phyloP scores from a whole-genome alignment of 495 filamentous ascomycete genomes.

The Sabuloglossum arenarium region DNA sequence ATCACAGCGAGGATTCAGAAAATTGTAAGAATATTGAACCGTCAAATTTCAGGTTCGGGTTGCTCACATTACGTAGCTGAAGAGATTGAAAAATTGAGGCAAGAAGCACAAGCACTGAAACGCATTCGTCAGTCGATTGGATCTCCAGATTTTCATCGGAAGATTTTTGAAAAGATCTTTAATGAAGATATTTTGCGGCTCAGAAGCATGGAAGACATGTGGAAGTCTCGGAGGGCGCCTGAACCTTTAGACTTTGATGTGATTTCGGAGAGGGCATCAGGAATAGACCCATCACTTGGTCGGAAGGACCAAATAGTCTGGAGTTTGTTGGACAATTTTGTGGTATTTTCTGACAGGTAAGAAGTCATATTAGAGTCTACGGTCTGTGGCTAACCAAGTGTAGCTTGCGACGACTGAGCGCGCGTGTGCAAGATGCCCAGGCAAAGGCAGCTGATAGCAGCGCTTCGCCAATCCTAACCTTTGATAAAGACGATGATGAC shows the following conservation, averaged over 20 bases:
- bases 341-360: constrained; percentile 65
- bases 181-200: constrained; percentile 65
- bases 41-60: neutral
- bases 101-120: constrained; percentile 66
- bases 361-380: neutral
- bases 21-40: constrained; percentile 32
- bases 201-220: constrained; percentile 87
- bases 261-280: constrained; percentile 26
- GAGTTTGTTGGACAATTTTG: constrained; percentile 60
- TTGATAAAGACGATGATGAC: constrained; percentile 95
- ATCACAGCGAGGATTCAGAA: constrained; percentile 56
- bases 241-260: constrained; percentile 45
- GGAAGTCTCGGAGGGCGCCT: constrained; percentile 64
- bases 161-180: constrained; percentile 89
- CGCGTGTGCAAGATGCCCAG: constrained; percentile 41
- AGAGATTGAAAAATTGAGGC: constrained; percentile 69
- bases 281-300: constrained; percentile 30
- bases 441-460: constrained; percentile 24
- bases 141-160: constrained; percentile 51
- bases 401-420: constrained; percentile 54
- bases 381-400: neutral
- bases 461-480: constrained; percentile 44
- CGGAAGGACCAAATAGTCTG: constrained; percentile 57
- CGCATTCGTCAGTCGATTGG: constrained; percentile 69
- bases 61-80: constrained; percentile 28